These are phyloP conservation scores for Candida sphagnicola DNA, from an alignment of 805 yeast species.

Conservation along the genomic window DNA sequence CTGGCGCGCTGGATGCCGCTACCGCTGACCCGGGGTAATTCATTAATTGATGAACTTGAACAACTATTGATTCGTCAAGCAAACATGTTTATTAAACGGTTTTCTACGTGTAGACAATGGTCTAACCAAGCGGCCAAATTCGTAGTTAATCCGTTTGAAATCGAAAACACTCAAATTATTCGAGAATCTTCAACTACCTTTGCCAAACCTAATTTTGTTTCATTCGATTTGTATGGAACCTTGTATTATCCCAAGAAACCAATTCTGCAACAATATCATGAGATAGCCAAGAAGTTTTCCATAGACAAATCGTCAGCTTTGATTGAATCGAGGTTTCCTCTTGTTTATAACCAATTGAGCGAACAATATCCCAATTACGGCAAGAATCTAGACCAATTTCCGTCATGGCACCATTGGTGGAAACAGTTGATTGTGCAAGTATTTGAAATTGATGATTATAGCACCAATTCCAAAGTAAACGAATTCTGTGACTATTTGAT, in stretches of 20 bases:
- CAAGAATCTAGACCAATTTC: constrained; percentile 24
- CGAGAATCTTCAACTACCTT: constrained; percentile 21
- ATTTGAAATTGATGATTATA: constrained; percentile 31
- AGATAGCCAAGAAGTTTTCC: constrained; percentile 45
- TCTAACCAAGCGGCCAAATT: neutral
- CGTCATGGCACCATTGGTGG: constrained; percentile 54
- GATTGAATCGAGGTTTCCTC: constrained; percentile 22
- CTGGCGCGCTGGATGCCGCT: no score
- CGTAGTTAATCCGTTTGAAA: constrained; percentile 22
- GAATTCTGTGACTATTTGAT: constrained; percentile 45
- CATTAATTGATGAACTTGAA: no score
- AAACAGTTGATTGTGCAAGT: constrained; percentile 40
- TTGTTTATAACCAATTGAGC: constrained; percentile 32
- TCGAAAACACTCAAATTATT: constrained; percentile 18
- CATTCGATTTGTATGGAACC: constrained; percentile 70
- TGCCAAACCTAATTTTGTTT: constrained; percentile 46
- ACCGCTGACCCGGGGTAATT: no score
- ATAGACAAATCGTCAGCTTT: constrained; percentile 24
- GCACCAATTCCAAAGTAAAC: constrained; percentile 17
- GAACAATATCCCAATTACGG: constrained; percentile 61
- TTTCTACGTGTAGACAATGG: neutral
- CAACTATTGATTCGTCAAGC: no score
- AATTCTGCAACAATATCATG: constrained; percentile 50
- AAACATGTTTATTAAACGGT: no score
- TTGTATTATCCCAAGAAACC: constrained; percentile 55